Evolutionary conservation across 1,139 yeast genomes (phyloP), one percentile per base, ranked within the genome.

Genomic region (Blastobotrys indianensis): DNA sequence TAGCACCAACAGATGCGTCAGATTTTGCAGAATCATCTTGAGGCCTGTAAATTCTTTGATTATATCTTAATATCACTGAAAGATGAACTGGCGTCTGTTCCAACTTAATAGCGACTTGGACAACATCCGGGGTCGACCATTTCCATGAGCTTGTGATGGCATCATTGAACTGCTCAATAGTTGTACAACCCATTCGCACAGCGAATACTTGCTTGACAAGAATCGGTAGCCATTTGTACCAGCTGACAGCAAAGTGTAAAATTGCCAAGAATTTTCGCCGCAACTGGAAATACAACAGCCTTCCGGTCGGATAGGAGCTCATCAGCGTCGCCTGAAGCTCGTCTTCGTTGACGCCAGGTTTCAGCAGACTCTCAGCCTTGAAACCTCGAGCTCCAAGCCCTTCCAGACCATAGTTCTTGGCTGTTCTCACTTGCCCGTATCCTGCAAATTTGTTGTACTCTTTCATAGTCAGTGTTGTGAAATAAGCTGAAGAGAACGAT

Each of bases 261-360:
- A 41, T 30, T 15, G 41, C 48, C 39, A 57, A 42, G 8, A 57
- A 9, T 9, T 52, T 45, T 15, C 55, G 51, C 16, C 46, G 44
- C 11, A 61, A 12, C 31, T 58, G 59, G 44, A 58, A 60, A 44
- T 46, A 44, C 37, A 60, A 50, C 36, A 59, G 42, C 7, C 48
- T 48, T 50, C 48, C 50, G 10, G 63, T 57, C 20, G 40, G 45
- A 20, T 42, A 49, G 31, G 36, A 8, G 33, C 15, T 8, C 20
- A 33, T 12, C 11, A 33, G 12, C 20, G 13, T 7, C 8, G 13
- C 25, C 25, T 20, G 25, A 30, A 55, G 37, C 30, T 43, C 48
- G 15, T 49, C 44, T 1, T 48, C 44, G 35, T 57, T 60, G 1
- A 62, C 48, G 3, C 64, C 65, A 1, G 64, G 55, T 1, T 57